Conservation (phyloP, 2,329 filamentous ascomycete genomes). For the Coniella lustricola region DNA sequence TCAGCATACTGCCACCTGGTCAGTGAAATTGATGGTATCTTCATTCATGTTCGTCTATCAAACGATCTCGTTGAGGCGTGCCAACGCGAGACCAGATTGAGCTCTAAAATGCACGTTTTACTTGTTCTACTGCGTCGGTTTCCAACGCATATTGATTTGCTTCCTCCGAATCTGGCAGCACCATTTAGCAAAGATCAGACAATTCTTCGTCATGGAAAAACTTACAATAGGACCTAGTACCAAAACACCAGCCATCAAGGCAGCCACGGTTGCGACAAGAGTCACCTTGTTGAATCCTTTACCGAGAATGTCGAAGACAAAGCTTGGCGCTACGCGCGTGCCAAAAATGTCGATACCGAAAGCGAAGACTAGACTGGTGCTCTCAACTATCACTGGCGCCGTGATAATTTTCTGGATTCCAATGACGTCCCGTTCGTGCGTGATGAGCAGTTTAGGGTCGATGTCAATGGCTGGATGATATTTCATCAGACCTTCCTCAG, state of each 20-base stretch:
- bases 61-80: no score
- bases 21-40: no score
- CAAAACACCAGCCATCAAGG: constrained; percentile 67
- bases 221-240: constrained; percentile 81
- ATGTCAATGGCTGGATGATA: constrained; percentile 76
- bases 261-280: constrained; percentile 75
- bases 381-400: constrained; percentile 75
- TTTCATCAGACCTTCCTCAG: constrained; percentile 72
- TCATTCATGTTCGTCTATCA: not conserved
- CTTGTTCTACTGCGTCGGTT: constrained; percentile 23
- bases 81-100: not conserved
- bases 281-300: constrained; percentile 90
- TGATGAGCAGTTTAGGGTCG: constrained; percentile 72
- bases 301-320: constrained; percentile 84
- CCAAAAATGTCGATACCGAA: constrained; percentile 87
- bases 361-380: constrained; percentile 82
- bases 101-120: constrained; percentile 16
- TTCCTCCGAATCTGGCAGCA: constrained; percentile 49
- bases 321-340: constrained; percentile 78
- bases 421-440: constrained; percentile 74
- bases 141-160: constrained; percentile 62
- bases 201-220: constrained; percentile 18
- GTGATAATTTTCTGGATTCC: constrained; percentile 69
- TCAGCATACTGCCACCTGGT: no score
- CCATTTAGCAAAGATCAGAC: constrained; percentile 26